These are phyloP conservation scores for Termitomyces sp. DNA, from an alignment of 768 basidiomycete genomes.

Conservation along the genomic window DNA sequence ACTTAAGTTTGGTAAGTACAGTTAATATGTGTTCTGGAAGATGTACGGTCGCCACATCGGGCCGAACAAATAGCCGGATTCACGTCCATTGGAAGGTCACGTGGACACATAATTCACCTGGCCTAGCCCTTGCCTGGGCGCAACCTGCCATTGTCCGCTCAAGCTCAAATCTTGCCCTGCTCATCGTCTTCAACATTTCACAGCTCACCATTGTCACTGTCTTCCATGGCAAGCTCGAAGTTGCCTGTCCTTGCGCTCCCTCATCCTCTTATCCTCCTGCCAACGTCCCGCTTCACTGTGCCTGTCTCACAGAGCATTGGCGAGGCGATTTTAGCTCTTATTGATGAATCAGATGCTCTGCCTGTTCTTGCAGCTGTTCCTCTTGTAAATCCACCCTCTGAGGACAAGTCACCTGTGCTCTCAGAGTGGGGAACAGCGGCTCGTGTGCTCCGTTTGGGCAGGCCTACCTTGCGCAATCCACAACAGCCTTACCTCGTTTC, in stretches of 20 bases:
- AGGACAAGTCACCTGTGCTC: conserved; percentile 18
- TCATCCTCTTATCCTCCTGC: conserved; percentile 70
- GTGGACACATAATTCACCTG: conserved; percentile 8
- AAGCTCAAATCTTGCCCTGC: not conserved
- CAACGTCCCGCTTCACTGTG: conserved; percentile 63
- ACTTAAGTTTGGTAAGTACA: too few relatives aligned
- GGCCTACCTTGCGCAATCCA: conserved; percentile 48
- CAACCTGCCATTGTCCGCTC: not conserved
- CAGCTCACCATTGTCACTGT: not conserved
- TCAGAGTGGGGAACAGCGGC: conserved; percentile 66
- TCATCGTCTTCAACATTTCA: not conserved
- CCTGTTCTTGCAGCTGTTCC: conserved; percentile 69
- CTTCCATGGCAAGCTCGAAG: conserved; percentile 37
- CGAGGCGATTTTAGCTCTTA: conserved; percentile 58
- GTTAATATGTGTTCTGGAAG: too few relatives aligned
- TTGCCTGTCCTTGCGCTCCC: conserved; percentile 68
- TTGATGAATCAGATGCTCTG: conserved; percentile 64
- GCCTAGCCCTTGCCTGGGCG: too few relatives aligned
- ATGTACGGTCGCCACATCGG: conserved; percentile 1
- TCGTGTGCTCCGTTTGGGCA: conserved; percentile 63
- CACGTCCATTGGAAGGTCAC: conserved; percentile 1
- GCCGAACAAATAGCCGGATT: conserved; percentile 6
- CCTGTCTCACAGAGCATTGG: conserved; percentile 58
- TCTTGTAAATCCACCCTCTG: conserved; percentile 24
- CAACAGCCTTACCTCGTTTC: conserved; percentile 63